These are phyloP conservation scores for Dothistroma pini DNA, from an alignment of 2,329 filamentous ascomycete genomes.

Conservation along the genomic window DNA sequence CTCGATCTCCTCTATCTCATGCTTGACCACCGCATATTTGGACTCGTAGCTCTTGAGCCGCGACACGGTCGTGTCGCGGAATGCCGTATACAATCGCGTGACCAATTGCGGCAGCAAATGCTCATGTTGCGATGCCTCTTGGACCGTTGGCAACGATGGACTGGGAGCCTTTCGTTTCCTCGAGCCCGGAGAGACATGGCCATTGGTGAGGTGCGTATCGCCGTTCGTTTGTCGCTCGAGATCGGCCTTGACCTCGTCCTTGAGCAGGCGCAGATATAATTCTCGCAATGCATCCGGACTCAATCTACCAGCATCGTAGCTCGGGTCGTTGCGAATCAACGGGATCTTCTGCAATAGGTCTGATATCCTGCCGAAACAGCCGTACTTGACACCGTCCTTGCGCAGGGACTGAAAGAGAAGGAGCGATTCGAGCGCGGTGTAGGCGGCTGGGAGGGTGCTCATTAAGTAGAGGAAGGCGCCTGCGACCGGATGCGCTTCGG, in stretches of 20 bases:
- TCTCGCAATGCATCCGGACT: constrained; percentile 73
- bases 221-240: constrained; percentile 30
- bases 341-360: constrained; percentile 69
- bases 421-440: constrained; percentile 82
- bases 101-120: constrained; percentile 69
- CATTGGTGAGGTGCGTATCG: constrained; percentile 36
- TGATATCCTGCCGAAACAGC: constrained; percentile 68
- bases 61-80: constrained; percentile 64
- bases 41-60: constrained; percentile 73
- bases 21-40: constrained; percentile 53
- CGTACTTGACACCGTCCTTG: constrained; percentile 60
- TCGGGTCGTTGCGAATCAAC: constrained; percentile 64
- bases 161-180: constrained; percentile 73
- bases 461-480: constrained; percentile 1
- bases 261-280: constrained; percentile 71
- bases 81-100: constrained; percentile 69
- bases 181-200: constrained; percentile 49
- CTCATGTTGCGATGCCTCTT: constrained; percentile 63
- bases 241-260: constrained; percentile 61
- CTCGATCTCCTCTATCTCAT: constrained; percentile 67
- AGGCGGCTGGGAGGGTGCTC: constrained; percentile 44
- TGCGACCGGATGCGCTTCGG: constrained; percentile 1
- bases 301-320: constrained; percentile 71
- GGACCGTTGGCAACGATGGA: constrained; percentile 60
- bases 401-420: constrained; percentile 78